Conservation (phyloP, 2,329 filamentous ascomycete species). For the Bipolaris oryzae region DNA sequence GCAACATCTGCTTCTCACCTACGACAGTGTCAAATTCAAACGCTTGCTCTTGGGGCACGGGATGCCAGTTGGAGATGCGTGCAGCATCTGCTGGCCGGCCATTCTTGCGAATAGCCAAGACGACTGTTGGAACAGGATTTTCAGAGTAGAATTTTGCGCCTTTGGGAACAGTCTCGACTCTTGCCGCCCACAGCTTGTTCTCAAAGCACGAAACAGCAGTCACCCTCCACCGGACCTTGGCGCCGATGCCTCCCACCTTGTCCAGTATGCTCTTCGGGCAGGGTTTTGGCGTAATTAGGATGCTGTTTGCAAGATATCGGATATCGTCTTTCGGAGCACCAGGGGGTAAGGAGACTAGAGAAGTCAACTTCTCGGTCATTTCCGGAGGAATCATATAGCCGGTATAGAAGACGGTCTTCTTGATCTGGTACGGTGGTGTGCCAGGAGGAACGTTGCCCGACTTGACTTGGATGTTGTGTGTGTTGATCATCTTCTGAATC, state of each 20-base stretch:
- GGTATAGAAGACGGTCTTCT: constrained; percentile 88
- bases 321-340: constrained; percentile 71
- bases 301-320: constrained; percentile 84
- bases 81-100: constrained; percentile 79
- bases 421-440: constrained; percentile 68
- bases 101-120: constrained; percentile 78
- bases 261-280: constrained; percentile 74
- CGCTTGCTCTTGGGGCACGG: constrained; percentile 71
- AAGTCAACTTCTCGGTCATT: constrained; percentile 74
- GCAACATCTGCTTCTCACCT: constrained; percentile 82
- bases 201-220: constrained; percentile 76
- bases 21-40: constrained; percentile 83
- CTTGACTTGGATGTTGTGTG: constrained; percentile 72
- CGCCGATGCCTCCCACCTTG: constrained; percentile 85
- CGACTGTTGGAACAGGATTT: constrained; percentile 76
- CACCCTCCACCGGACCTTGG: constrained; percentile 83
- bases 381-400: constrained; percentile 80
- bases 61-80: constrained; percentile 83
- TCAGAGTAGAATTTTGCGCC: constrained; percentile 74
- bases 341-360: constrained; percentile 68
- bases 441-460: constrained; percentile 52
- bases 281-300: constrained; percentile 83
- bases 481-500: constrained; percentile 87
- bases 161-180: constrained; percentile 73
- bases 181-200: constrained; percentile 85